These are phyloP conservation scores for Dendrobium chrysotoxum DNA, from an alignment of 106 monocot genomes.

Conservation along the genomic window DNA sequence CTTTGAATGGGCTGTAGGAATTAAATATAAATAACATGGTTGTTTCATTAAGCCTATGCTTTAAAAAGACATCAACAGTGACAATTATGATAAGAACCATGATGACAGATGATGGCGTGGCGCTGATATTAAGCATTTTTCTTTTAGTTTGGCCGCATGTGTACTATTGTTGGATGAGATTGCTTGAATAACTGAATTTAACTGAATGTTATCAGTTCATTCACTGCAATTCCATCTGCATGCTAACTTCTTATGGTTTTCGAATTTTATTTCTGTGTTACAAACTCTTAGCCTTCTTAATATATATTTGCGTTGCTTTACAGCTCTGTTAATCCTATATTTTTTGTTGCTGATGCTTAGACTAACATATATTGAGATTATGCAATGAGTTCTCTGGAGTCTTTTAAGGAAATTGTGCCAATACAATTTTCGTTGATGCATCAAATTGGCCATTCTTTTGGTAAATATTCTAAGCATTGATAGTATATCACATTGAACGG, in stretches of 20 bases:
- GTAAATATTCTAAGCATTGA: constrained; percentile 3
- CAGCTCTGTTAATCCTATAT: not conserved
- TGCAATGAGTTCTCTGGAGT: not conserved
- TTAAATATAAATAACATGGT: not conserved
- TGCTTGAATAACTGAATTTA: not conserved
- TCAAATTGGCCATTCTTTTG: not conserved
- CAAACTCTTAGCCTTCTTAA: not conserved
- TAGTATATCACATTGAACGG: not conserved
- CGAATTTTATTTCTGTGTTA: not conserved
- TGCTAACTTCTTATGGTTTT: not conserved
- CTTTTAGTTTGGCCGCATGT: not conserved
- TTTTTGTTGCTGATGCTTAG: not conserved
- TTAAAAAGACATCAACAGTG: not conserved
- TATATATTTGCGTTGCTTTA: not conserved
- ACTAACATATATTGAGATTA: not conserved
- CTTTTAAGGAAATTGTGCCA: not conserved
- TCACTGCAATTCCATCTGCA: not conserved
- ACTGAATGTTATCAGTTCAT: not conserved
- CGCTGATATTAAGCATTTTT: not conserved
- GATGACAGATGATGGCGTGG: not conserved
- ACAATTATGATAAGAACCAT: not conserved
- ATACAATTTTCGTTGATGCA: not conserved
- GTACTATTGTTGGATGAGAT: not conserved
- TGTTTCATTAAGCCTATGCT: not conserved
- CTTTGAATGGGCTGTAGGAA: not conserved